These are phyloP conservation scores for Hypoxylon sp. DNA, from an alignment of 2,329 filamentous ascomycete genomes.

Conservation along the genomic window DNA sequence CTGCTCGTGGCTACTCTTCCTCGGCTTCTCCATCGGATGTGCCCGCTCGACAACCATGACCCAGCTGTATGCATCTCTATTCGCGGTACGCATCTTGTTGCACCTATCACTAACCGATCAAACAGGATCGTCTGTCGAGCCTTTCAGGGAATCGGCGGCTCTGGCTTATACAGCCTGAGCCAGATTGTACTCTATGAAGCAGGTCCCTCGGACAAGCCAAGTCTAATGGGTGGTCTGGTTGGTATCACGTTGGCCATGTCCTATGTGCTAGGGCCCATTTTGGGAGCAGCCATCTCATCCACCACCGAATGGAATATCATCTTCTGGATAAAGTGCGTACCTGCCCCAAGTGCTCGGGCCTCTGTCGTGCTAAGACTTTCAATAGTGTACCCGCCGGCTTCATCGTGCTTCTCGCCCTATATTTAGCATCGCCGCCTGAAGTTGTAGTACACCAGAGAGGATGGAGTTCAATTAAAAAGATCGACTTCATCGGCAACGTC, in stretches of 20 bases:
- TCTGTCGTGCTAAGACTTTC: slow-evolving; percentile 30
- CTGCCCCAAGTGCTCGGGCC: neutral
- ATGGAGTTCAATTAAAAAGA: slow-evolving; percentile 58
- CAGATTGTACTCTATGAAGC: slow-evolving; percentile 70
- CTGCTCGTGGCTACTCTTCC: slow-evolving; percentile 66
- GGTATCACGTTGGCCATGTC: slow-evolving; percentile 68
- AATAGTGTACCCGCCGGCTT: slow-evolving; percentile 64
- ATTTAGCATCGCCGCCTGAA: slow-evolving; percentile 60
- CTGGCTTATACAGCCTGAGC: slow-evolving; percentile 71
- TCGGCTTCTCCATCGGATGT: slow-evolving; percentile 68
- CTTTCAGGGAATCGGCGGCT: slow-evolving; percentile 71
- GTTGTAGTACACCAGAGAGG: slow-evolving; percentile 54
- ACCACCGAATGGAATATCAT: slow-evolving; percentile 69
- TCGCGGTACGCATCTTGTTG: neutral
- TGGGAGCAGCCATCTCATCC: slow-evolving; percentile 69
- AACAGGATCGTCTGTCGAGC: slow-evolving; percentile 68
- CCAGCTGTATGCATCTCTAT: slow-evolving; percentile 58
- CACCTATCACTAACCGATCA: slow-evolving; percentile 23
- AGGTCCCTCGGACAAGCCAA: slow-evolving; percentile 64
- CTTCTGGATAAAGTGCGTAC: slow-evolving; percentile 70
- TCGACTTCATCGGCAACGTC: slow-evolving; percentile 66
- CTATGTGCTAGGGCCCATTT: slow-evolving; percentile 69
- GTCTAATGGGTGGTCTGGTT: slow-evolving; percentile 66
- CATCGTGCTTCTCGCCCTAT: slow-evolving; percentile 60
- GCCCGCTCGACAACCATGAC: slow-evolving; percentile 64